Percentiles rank a stretch among this genome's conserved stretches.
These are phyloP conservation scores for Cryphonectria radicalis DNA, from an alignment of 2,329 filamentous ascomycete genomes.

Conservation along the genomic window DNA sequence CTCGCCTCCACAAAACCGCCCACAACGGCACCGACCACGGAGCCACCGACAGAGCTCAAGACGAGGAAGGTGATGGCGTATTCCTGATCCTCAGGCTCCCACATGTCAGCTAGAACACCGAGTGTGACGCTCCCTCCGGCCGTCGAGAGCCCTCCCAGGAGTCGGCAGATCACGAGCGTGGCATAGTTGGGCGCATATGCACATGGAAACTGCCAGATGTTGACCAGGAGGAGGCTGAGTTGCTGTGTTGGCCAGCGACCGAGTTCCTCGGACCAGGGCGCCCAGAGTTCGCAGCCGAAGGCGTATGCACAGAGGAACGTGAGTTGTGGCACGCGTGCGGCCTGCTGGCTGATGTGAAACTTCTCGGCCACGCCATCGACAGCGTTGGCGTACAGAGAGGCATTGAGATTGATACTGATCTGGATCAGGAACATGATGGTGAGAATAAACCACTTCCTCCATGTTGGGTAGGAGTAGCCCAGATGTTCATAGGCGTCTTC, in stretches of 20 bases:
- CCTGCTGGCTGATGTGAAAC: constrained; percentile 51
- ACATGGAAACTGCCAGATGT: constrained; percentile 56
- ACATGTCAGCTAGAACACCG: constrained; percentile 69
- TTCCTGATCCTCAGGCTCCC: constrained; percentile 59
- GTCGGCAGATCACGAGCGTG: constrained; percentile 48
- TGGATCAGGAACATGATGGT: constrained; percentile 56
- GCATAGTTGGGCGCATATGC: constrained; percentile 47
- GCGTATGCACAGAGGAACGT: constrained; percentile 56
- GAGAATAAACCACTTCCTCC: constrained; percentile 58
- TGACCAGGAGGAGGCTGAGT: constrained; percentile 55
- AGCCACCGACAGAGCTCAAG: constrained; percentile 58
- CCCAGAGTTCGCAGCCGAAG: constrained; percentile 57
- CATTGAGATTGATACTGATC: constrained; percentile 61
- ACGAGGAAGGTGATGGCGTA: constrained; percentile 65
- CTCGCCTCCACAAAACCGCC: constrained; percentile 37
- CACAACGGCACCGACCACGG: constrained; percentile 57
- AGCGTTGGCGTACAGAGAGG: constrained; percentile 56
- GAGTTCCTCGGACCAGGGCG: constrained; percentile 58
- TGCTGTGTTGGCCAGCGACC: constrained; percentile 57
- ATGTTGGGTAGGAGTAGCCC: constrained; percentile 47
- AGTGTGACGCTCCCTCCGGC: constrained; percentile 68
- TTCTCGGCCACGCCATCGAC: constrained; percentile 49
- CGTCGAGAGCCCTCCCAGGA: constrained; percentile 59
- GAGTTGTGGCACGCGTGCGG: constrained; percentile 51
- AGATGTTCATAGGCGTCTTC: constrained; percentile 36